Base-by-base conservation (phyloP, 495 filamentous ascomycete genomes). In the Aspergillus sparsus region DNA sequence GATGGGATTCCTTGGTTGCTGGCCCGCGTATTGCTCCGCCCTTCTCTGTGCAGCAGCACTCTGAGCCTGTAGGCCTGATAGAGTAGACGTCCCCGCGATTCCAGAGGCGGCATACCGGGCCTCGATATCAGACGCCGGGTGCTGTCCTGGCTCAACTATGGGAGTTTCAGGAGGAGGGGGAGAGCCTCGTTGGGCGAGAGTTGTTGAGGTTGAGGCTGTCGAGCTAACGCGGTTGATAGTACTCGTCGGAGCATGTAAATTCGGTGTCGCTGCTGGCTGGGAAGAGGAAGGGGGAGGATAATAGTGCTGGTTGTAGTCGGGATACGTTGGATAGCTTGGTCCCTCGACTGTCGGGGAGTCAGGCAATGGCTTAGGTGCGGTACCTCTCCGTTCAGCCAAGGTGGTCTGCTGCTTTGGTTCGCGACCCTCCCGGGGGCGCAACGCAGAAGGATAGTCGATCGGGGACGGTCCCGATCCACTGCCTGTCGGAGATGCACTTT, bases 131-230 rank as follows among this genome's bases (percentile, higher is more conserved):
- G 88, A 88, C 18, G 85, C 85, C 2, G 88, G 84, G 33, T 86
- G 79, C 55, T 83, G 83, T 16, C 83, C 83, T 3, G 89, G 88
- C 41, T 88, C 88, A 9, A 89, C 83, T 45, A 92, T 82, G n/a
- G 94, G 94, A 0, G 94, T 98, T 70, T 98, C 95, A 4, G 94
- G 94, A 5, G 94, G 94, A 6, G 95, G 93, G 2, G 94, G 94
- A 18, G 93, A 97, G 16, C 94, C 94, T 62, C 94, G 84, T 69
- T 91, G 88, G 34, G 93, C 94, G 57, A 90, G 83, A 9, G 95
- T 98, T 7, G 94, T 98, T 2, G 93, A 96, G 0, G 86, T 96
- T 0, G 94, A 97, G 13, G 93, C 92, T 32, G 89, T 92, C 0
- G 91, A 95, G 53, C 85, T 87, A 62, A 95, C 85, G 27, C 92